Percentiles rank a stretch among this genome's conserved stretches.
Evolutionary conservation across 108 stramenopile species (phyloP).

Genomic region (Cylindrotheca fusiformis): DNA sequence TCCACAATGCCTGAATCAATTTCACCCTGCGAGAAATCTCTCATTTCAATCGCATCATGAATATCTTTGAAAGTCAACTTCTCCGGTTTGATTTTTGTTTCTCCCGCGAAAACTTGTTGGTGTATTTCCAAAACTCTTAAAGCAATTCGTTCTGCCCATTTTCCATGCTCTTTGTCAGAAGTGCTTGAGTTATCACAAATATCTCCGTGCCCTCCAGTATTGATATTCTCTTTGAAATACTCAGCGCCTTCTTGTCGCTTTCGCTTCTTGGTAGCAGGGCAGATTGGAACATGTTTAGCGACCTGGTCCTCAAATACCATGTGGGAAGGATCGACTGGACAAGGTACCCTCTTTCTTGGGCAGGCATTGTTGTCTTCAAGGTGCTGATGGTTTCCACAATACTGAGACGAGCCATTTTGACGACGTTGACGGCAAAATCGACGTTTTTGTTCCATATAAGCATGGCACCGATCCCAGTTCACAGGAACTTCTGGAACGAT

Average conservation of each 20-base stretch:
- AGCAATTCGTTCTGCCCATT: slow-evolving; percentile 52
- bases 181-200: slow-evolving; percentile 1
- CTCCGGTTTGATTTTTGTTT: not conserved
- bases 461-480: slow-evolving; percentile 77
- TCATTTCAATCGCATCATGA: slow-evolving; percentile 44
- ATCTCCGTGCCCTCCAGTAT: slow-evolving; percentile 67
- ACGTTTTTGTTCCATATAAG: slow-evolving; percentile 48
- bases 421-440: slow-evolving; percentile 60
- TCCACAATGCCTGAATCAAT: slow-evolving; percentile 32
- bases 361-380: slow-evolving; percentile 10
- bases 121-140: slow-evolving; percentile 53
- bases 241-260: slow-evolving; percentile 31
- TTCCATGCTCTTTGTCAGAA: not conserved
- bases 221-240: slow-evolving; percentile 57
- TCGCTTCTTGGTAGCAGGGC: slow-evolving; percentile 55
- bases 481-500: slow-evolving; percentile 20
- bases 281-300: slow-evolving; percentile 58
- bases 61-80: slow-evolving; percentile 44
- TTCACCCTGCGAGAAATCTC: slow-evolving; percentile 57
- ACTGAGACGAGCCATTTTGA: slow-evolving; percentile 21
- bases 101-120: slow-evolving; percentile 34
- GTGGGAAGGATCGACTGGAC: slow-evolving; percentile 85
- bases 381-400: slow-evolving; percentile 51
- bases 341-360: slow-evolving; percentile 70
- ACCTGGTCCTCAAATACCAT: slow-evolving; percentile 61